Percentiles rank a stretch among this genome's conserved stretches.
Evolutionary conservation across 1,139 yeast genomes (phyloP).

Genomic region (Diutina rugosa): DNA sequence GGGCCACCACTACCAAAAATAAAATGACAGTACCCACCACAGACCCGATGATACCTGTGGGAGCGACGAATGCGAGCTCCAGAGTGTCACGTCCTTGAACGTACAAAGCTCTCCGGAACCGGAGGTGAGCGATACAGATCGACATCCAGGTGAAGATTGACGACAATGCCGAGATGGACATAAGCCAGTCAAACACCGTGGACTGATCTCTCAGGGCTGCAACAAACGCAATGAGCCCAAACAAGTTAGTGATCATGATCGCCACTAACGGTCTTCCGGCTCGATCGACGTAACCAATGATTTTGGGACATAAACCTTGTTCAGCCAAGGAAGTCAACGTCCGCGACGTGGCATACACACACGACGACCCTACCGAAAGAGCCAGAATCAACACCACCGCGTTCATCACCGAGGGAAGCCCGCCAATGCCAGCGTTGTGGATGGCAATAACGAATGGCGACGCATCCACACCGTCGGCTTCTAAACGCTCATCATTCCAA

Average conservation of each 20-base stretch:
- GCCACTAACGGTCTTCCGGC: conserved; percentile 66
- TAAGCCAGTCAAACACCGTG: conserved; percentile 8
- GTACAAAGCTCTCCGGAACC: conserved; percentile 8
- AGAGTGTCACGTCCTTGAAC: conserved; percentile 16
- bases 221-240: conserved; percentile 8
- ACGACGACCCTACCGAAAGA: conserved; percentile 17
- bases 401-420: conserved; percentile 14
- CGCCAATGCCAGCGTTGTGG: conserved; percentile 13
- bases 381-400: conserved; percentile 15
- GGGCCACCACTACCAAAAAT: conserved; percentile 57
- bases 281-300: conserved; percentile 62
- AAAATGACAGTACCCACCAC: conserved; percentile 48
- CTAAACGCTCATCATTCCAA: conserved; percentile 36
- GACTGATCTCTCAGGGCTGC: conserved; percentile 7
- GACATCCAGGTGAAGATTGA: conserved; percentile 9
- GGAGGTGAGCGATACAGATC: conserved; percentile 7
- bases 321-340: conserved; percentile 72
- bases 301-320: conserved; percentile 68
- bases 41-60: conserved; percentile 63
- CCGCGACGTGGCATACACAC: conserved; percentile 69
- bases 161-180: conserved; percentile 8
- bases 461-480: conserved; percentile 34
- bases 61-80: conserved; percentile 61
- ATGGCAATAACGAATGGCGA: conserved; percentile 60
- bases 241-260: conserved; percentile 34